Percentiles rank a stretch among this genome's conserved stretches.
phyloP scores from a whole-genome alignment of 2,329 filamentous ascomycete genomes.

The Hirsutella minnesotensis region DNA sequence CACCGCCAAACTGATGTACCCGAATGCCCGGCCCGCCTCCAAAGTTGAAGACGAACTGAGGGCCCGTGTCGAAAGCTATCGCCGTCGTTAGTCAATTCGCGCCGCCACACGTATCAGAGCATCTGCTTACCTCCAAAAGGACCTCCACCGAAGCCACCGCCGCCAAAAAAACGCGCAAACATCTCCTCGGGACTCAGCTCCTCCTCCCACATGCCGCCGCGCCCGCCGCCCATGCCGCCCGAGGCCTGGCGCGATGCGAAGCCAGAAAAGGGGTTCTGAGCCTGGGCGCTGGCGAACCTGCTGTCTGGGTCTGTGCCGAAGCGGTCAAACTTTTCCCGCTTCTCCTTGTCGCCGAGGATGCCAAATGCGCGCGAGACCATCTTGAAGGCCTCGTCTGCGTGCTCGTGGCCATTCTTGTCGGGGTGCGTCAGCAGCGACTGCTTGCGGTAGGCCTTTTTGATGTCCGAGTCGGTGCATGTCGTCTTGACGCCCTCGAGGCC shows the following conservation, averaged over 20 bases:
- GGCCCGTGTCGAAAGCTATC: conserved; percentile 59
- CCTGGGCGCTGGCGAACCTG: conserved; percentile 58
- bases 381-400: conserved; percentile 97
- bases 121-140: conserved; percentile 28
- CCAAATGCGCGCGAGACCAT: conserved; percentile 93
- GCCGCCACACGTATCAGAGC: neutral
- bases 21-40: conserved; percentile 83
- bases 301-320: conserved; percentile 89
- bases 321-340: conserved; percentile 69
- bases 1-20: conserved; percentile 90
- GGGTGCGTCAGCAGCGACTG: conserved; percentile 89
- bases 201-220: conserved; percentile 64
- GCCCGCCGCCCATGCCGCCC: conserved; percentile 37
- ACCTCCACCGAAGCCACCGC: conserved; percentile 57
- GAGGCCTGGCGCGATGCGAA: conserved; percentile 37
- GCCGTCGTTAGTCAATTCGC: conserved; percentile 9
- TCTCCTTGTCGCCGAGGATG: conserved; percentile 84
- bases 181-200: conserved; percentile 95
- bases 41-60: conserved; percentile 91
- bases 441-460: conserved; percentile 97
- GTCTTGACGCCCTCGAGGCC: conserved; percentile 53
- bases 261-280: conserved; percentile 50
- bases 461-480: conserved; percentile 65
- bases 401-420: conserved; percentile 94
- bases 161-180: conserved; percentile 94